phyloP scores from a whole-genome alignment of 139 green algal genomes.

The Penium margaritaceum region DNA sequence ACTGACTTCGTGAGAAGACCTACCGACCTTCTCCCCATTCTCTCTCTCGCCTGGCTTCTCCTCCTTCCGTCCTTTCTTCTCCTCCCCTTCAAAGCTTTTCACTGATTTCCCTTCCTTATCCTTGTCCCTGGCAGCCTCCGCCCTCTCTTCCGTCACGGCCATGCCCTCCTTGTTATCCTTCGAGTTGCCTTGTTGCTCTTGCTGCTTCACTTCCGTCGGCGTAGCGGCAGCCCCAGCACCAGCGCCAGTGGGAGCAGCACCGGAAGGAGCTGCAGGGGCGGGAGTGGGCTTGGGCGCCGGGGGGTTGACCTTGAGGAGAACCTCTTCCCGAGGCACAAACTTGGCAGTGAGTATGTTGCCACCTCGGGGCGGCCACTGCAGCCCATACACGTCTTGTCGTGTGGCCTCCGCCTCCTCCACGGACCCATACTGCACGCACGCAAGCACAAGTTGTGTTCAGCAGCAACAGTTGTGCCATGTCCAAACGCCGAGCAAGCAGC shows the following conservation, averaged over 20 bases:
- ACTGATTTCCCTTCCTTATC: not conserved
- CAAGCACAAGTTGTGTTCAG: constrained; percentile 29
- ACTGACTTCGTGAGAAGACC: too few relatives aligned
- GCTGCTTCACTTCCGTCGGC: not conserved
- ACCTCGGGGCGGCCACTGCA: constrained; percentile 52
- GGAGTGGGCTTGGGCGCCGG: not conserved
- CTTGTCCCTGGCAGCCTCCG: not conserved
- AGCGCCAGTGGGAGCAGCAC: not conserved
- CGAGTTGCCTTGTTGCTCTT: too few relatives aligned
- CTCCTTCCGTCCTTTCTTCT: too few relatives aligned
- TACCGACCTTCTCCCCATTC: too few relatives aligned
- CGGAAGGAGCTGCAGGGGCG: not conserved
- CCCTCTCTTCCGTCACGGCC: not conserved
- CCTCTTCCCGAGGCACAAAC: constrained; percentile 41
- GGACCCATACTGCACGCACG: constrained; percentile 14
- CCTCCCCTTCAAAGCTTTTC: too few relatives aligned
- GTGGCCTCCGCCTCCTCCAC: constrained; percentile 55
- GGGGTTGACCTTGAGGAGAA: constrained; percentile 42
- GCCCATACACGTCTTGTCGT: constrained; percentile 43
- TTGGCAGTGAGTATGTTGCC: constrained; percentile 48
- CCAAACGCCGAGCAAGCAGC: not conserved
- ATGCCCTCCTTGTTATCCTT: too few relatives aligned
- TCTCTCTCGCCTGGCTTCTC: too few relatives aligned
- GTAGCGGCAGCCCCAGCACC: not conserved
- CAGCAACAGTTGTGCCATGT: not conserved